Percentiles rank a stretch among this genome's conserved stretches.
phyloP scores from a whole-genome alignment of 1,284 basidiomycete species.

The Moesziomyces globuligerus region DNA sequence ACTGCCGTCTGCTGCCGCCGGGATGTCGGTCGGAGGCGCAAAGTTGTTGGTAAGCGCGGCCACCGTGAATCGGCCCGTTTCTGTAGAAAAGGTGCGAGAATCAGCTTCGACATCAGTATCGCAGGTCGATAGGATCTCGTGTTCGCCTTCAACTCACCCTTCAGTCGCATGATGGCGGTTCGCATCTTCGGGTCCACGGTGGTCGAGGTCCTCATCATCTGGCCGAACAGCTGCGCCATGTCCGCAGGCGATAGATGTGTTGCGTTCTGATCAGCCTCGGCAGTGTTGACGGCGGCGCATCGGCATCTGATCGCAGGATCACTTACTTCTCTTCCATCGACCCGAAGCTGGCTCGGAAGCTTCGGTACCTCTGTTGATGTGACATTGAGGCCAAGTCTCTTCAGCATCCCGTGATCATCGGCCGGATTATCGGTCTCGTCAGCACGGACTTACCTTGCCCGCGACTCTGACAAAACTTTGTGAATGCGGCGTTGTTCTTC shows the following conservation, averaged over 20 bases:
- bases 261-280: no score
- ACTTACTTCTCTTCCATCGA: constrained; percentile 50
- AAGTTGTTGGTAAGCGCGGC: constrained; percentile 68
- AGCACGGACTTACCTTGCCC: constrained; percentile 22
- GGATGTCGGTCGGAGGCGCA: constrained; percentile 51
- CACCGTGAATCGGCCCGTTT: constrained; percentile 57
- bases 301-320: background rate
- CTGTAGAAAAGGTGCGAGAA: constrained; percentile 26
- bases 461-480: constrained; percentile 53
- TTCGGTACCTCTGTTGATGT: constrained; percentile 48
- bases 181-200: constrained; percentile 59
- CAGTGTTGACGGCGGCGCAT: no score
- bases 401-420: no score
- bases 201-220: constrained; percentile 66
- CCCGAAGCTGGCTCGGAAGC: constrained; percentile 25
- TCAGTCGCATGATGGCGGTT: constrained; percentile 52
- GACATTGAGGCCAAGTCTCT: no score
- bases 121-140: background rate
- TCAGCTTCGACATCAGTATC: constrained; percentile 1
- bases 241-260: no score
- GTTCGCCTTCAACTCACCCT: constrained; percentile 14
- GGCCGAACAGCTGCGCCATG: constrained; percentile 59
- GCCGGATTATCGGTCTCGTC: no score
- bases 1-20: constrained; percentile 3
- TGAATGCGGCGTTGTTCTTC: constrained; percentile 55